phyloP scores from a whole-genome alignment of 2,329 filamentous ascomycete genomes.

The Fusarium proliferatum region DNA sequence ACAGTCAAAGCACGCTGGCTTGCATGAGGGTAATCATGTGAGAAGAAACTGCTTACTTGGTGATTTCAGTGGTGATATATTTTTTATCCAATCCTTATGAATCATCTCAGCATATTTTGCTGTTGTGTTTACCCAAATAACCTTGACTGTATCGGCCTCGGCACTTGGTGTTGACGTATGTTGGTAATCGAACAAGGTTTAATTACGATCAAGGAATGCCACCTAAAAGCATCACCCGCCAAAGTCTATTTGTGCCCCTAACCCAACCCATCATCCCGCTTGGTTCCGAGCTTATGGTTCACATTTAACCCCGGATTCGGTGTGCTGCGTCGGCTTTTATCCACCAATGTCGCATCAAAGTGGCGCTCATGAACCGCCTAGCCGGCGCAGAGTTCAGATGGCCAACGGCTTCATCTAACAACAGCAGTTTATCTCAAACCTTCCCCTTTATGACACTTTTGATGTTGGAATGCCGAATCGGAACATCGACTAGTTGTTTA shows the following conservation, averaged over 20 bases:
- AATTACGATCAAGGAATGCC: neutral
- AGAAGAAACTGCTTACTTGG: neutral
- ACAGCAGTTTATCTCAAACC: neutral
- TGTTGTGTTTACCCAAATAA: accelerated
- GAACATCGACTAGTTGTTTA: neutral
- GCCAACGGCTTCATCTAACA: neutral
- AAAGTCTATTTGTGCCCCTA: neutral
- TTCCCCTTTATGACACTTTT: no score
- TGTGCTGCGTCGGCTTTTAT: neutral
- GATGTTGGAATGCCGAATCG: no score
- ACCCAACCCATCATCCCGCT: neutral
- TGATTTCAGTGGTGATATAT: accelerated
- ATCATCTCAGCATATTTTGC: neutral
- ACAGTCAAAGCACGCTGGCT: neutral
- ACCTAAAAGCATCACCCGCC: neutral
- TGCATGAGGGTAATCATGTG: accelerated
- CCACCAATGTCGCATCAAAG: neutral
- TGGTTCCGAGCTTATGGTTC: neutral
- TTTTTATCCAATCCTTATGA: accelerated
- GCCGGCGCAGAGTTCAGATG: neutral
- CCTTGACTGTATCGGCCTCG: neutral
- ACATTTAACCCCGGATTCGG: neutral
- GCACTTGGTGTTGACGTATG: neutral
- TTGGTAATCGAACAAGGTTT: neutral
- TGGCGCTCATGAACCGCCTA: neutral